Evolutionary conservation across 768 basidiomycete species (phyloP), one percentile per base, ranked within the genome.

Genomic region (Sarcodon sp.): DNA sequence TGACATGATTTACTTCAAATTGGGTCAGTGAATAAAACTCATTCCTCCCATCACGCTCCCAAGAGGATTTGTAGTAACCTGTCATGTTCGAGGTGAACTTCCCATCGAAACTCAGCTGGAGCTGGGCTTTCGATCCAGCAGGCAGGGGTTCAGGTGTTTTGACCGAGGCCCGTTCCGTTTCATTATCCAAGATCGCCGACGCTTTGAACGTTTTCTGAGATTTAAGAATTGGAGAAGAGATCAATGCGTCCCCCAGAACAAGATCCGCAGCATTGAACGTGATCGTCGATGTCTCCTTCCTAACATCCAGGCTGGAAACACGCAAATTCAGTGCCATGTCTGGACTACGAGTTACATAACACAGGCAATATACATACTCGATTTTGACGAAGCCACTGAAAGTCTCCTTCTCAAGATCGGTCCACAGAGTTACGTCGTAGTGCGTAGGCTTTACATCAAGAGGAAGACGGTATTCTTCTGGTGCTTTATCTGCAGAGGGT

Each of bases 21-120:
- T 98, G 93, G 34, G 94, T 96, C 46, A 98, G 68, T 31, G 83
- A 73, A 59, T 87, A 86, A 51, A 74, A 68, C 57, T 76, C 76
- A 54, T 74, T 76, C 54, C 77, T 72, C 33, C 80, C 81, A 44
- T 79, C 73, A 37, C 75, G 61, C 59, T 83, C 76, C 60, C 72
- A 80, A 10, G 73, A 64, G 32, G 82, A 78, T 52, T 75, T 75
- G 67, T 91, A 91, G 63, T 91, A 90, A 27, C 89, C 91, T 59
- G 75, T 75, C 89, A 96, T 86, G 48, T 67, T 70, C 36, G 72
- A 73, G 2, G 72, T 77, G 41, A 98, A 69, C 55, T 75, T 69
- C 10, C 79, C 80, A 47, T 66, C 69, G 66, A 87, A 96, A 2
- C 69, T 67, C 46, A 92, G 65, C 53, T 71, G 77, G 46, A 98